Evolutionary conservation across 78 protist species (phyloP).

Genomic region (Carpediemonas membranifera): DNA sequence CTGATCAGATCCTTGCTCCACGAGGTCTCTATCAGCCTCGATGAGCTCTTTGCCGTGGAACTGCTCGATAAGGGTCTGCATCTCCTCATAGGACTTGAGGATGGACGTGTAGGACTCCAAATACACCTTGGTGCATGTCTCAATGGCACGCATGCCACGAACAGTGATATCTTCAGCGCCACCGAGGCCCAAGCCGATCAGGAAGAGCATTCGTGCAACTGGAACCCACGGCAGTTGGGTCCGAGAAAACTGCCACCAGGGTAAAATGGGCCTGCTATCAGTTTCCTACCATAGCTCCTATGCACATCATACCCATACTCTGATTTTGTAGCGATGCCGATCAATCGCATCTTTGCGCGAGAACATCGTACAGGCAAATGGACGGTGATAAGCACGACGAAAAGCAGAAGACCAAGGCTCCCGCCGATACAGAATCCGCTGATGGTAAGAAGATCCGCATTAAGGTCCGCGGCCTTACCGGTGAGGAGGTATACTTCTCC

Average conservation of each 20-base stretch:
- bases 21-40: constrained; percentile 82
- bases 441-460: background rate
- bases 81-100: constrained; percentile 17
- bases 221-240: too few species aligned
- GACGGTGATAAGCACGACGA: too few species aligned
- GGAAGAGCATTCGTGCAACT: constrained; percentile 66
- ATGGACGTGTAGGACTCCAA: constrained; percentile 92
- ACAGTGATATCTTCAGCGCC: constrained; percentile 93
- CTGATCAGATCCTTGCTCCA: constrained; percentile 39
- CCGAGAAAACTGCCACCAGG: too few species aligned
- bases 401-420: too few species aligned
- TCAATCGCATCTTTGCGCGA: too few species aligned
- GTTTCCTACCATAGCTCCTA: too few species aligned
- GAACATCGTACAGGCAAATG: too few species aligned
- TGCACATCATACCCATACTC: too few species aligned
- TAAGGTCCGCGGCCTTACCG: background rate
- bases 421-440: background rate
- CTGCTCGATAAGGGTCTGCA: constrained; percentile 36
- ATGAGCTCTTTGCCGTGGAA: constrained; percentile 56
- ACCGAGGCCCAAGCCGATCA: constrained; percentile 93
- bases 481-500: constrained; percentile 1
- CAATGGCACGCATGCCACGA: constrained; percentile 80
- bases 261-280: too few species aligned
- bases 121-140: constrained; percentile 52
- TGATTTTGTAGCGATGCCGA: too few species aligned